Conservation (phyloP, 2,329 filamentous ascomycete genomes). For the Pseudogymnoascus sp. region DNA sequence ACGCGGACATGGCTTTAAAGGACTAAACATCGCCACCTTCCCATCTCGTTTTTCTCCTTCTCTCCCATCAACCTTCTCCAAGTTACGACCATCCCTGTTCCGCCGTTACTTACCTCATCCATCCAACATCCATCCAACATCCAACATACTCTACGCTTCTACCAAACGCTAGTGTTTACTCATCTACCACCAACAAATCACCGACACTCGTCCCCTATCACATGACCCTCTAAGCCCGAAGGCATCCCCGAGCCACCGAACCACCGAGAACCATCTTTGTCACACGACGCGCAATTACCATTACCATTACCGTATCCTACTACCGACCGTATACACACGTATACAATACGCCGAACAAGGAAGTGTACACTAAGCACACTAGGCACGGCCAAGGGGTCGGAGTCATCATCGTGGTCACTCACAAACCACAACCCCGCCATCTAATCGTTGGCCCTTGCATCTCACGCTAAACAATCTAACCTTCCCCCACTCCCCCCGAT, state of each 20-base stretch:
- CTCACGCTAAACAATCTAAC: background rate
- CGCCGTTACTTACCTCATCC: background rate
- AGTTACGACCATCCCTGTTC: background rate
- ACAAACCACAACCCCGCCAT: background rate
- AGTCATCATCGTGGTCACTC: background rate
- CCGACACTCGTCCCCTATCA: background rate
- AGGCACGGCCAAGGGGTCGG: slow-evolving; percentile 3
- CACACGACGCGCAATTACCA: slow-evolving; percentile 1
- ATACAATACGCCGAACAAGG: background rate
- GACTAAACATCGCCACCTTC: background rate
- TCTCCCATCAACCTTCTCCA: too few relatives aligned
- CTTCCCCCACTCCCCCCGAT: background rate
- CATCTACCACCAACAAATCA: background rate
- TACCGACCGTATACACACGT: background rate
- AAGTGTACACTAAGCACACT: background rate
- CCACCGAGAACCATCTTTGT: background rate
- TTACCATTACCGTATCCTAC: background rate
- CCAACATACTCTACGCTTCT: background rate
- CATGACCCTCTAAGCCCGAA: background rate
- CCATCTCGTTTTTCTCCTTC: background rate
- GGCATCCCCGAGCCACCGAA: background rate
- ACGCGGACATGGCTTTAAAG: background rate
- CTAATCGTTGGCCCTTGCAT: background rate
- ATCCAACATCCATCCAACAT: too few relatives aligned
- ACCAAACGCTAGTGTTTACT: background rate